A percentile compares a stretch with the other conserved stretches of the same genome.
phyloP scores from a whole-genome alignment of 352 stramenopile genomes.

The Phytophthora tentaculata region DNA sequence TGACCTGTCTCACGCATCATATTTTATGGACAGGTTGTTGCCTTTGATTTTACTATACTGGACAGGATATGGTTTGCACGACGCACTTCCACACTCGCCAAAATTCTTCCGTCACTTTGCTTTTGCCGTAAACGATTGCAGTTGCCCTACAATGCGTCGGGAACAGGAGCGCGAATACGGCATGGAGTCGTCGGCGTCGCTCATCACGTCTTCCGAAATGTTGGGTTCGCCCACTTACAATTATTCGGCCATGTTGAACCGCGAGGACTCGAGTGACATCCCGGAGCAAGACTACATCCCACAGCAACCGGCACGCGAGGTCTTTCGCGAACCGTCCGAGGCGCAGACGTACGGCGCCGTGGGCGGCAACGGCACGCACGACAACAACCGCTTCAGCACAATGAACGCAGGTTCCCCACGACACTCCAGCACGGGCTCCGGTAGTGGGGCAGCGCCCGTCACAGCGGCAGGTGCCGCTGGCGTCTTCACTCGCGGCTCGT shows the following conservation, averaged over 20 bases:
- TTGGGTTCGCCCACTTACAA: constrained; percentile 38
- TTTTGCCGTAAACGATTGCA: constrained; percentile 19
- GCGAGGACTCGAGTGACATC: constrained; percentile 33
- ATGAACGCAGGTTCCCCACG: constrained; percentile 15
- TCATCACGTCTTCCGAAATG: constrained; percentile 40
- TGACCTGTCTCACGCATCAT: constrained; percentile 8
- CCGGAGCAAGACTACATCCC: constrained; percentile 33
- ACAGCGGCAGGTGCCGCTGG: neutral
- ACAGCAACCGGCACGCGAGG: constrained; percentile 28
- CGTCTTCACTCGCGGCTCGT: constrained; percentile 51
- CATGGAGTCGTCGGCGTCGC: constrained; percentile 26
- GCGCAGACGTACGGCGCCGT: constrained; percentile 16
- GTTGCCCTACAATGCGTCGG: constrained; percentile 18
- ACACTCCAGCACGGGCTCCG: constrained; percentile 7
- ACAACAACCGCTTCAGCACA: constrained; percentile 17
- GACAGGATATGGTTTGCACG: constrained; percentile 23
- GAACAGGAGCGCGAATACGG: constrained; percentile 7
- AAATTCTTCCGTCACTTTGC: neutral
- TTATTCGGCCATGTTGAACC: constrained; percentile 34
- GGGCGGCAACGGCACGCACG: constrained; percentile 6
- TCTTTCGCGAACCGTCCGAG: constrained; percentile 27
- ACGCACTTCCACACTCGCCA: constrained; percentile 1
- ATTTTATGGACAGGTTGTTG: constrained; percentile 5
- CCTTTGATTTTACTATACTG: constrained; percentile 28
- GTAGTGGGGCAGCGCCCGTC: constrained; percentile 9